Evolutionary conservation across 257 asterid species (phyloP).

Genomic region (Scutellaria minor): DNA sequence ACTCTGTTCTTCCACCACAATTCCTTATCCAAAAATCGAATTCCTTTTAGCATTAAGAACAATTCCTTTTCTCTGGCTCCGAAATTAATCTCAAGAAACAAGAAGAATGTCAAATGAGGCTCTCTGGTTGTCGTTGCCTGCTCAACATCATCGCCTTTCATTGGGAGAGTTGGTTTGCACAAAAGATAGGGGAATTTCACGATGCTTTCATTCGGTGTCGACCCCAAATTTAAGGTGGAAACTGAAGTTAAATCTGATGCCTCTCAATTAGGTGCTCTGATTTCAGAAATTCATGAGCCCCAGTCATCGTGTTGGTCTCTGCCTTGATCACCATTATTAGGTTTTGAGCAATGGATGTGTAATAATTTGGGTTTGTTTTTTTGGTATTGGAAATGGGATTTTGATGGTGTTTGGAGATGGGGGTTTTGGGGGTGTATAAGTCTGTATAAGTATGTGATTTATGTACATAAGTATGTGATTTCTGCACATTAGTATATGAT

Average conservation of each 20-base stretch:
- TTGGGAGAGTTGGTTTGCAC: slow-evolving; percentile 86
- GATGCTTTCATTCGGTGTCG: slow-evolving; percentile 71
- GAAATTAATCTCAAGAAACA: slow-evolving; percentile 27
- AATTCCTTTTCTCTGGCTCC: slow-evolving; percentile 32
- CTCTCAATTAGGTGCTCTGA: too few species aligned
- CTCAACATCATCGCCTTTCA: slow-evolving; percentile 71
- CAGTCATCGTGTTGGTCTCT: too few species aligned
- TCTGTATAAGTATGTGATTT: too few species aligned
- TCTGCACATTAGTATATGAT: too few species aligned
- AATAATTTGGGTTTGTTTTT: too few species aligned
- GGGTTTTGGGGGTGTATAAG: too few species aligned
- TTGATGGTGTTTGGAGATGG: too few species aligned
- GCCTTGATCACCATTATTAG: too few species aligned
- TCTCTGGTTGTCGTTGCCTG: slow-evolving; percentile 55
- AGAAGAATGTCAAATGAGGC: slow-evolving; percentile 38
- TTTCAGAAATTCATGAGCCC: too few species aligned
- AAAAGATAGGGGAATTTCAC: slow-evolving; percentile 79
- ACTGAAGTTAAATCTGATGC: slow-evolving; percentile 55
- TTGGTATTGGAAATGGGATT: too few species aligned
- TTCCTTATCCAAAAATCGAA: slow-evolving; percentile 21
- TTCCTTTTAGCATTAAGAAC: slow-evolving; percentile 27
- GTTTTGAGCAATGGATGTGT: too few species aligned
- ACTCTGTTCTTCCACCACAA: slow-evolving; percentile 28
- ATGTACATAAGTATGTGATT: too few species aligned
- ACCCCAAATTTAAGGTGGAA: slow-evolving; percentile 42